Conservation (phyloP, 345 rosid species). For the Salix viminalis region DNA sequence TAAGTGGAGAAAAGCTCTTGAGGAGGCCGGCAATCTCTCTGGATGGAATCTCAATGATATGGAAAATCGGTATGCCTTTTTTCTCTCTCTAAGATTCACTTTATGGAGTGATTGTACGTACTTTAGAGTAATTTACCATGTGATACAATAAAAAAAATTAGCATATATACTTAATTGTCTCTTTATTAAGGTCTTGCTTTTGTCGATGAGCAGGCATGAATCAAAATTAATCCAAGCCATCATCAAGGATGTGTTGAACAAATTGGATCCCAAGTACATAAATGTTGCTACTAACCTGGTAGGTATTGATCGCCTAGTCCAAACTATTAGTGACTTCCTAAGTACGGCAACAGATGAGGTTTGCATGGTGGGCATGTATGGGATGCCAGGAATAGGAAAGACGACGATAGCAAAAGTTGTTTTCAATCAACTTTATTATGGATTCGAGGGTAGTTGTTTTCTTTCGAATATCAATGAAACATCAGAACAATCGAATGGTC, state of each 20-base stretch:
- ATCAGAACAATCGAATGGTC: not conserved
- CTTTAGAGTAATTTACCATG: no score
- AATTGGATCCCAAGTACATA: constrained; percentile 1
- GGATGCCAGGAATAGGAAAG: not conserved
- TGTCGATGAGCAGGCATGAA: constrained; percentile 15
- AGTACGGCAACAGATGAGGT: not conserved
- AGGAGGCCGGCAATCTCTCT: not conserved
- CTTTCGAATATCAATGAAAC: not conserved
- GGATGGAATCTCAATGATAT: not conserved
- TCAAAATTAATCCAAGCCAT: constrained; percentile 25
- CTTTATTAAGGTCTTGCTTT: not conserved
- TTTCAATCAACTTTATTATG: not conserved
- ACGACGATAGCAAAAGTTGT: not conserved
- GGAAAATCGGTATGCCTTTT: not conserved
- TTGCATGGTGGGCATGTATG: not conserved
- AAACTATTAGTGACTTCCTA: constrained; percentile 11
- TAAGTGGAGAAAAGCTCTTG: not conserved
- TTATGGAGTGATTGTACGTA: no score
- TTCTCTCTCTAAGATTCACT: no score
- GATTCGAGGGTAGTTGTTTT: not conserved
- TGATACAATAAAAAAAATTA: no score
- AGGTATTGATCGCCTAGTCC: not conserved
- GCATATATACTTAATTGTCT: not conserved
- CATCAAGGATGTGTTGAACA: constrained; percentile 23
- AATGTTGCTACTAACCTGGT: not conserved